Percentiles rank a stretch among this genome's conserved stretches.
These are phyloP conservation scores for Polytrichum commune DNA, from an alignment of 225 moss, liverwort and hornwort species.

Conservation along the genomic window DNA sequence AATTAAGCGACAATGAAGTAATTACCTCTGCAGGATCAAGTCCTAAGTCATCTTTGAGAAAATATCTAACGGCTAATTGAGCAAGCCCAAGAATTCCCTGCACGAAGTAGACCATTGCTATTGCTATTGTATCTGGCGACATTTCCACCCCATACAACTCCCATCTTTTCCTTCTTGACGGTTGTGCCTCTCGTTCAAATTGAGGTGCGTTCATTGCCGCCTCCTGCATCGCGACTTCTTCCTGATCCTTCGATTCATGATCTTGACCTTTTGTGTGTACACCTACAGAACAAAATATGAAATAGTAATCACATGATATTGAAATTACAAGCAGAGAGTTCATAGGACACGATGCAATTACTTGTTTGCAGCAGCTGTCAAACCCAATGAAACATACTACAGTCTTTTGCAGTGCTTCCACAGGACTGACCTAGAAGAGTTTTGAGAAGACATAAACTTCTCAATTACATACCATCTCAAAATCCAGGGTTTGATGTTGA, in stretches of 20 bases:
- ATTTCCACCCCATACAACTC: slow-evolving; percentile 81
- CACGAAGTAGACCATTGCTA: slow-evolving; percentile 97
- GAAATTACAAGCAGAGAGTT: not conserved
- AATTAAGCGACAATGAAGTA: no score
- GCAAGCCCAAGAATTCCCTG: slow-evolving; percentile 92
- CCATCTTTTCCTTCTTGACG: slow-evolving; percentile 44
- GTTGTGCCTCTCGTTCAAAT: slow-evolving; percentile 33
- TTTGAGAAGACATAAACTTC: no score
- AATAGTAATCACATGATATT: not conserved
- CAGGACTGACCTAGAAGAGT: no score
- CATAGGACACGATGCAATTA: not conserved
- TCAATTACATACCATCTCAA: no score
- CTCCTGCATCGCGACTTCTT: slow-evolving; percentile 32
- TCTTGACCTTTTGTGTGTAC: slow-evolving; percentile 22
- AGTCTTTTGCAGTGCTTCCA: not conserved
- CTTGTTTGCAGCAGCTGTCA: not conserved
- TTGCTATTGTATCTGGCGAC: slow-evolving; percentile 84
- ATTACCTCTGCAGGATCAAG: slow-evolving; percentile 90
- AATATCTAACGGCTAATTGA: slow-evolving; percentile 86
- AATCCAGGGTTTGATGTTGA: no score
- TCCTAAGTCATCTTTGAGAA: slow-evolving; percentile 91
- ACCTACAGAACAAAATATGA: slow-evolving; percentile 17
- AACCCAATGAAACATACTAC: not conserved
- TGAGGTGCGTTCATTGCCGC: slow-evolving; percentile 26
- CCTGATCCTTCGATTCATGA: slow-evolving; percentile 30